Conservation (phyloP, 108 stramenopile species). For the Nitzschia sp. region DNA sequence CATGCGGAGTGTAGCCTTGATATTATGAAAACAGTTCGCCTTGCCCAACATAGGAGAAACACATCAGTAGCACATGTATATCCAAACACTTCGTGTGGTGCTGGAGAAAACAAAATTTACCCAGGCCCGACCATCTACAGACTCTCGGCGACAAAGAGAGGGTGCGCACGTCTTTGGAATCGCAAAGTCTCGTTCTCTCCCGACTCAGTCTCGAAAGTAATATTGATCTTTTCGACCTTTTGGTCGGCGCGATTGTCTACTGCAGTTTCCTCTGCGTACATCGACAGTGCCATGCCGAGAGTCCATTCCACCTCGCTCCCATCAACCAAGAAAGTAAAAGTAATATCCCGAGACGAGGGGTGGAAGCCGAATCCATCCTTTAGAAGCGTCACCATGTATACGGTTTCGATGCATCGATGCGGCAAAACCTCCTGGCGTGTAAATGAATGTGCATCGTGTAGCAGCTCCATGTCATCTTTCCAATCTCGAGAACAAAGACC, state of each 20-base stretch:
- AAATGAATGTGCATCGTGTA: slow-evolving; percentile 66
- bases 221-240: slow-evolving; percentile 5
- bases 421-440: slow-evolving; percentile 79
- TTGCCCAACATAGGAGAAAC: no score
- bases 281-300: slow-evolving; percentile 78
- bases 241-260: slow-evolving; percentile 7
- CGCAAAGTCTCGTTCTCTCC: slow-evolving; percentile 13
- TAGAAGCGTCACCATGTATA: slow-evolving; percentile 87
- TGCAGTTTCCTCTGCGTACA: slow-evolving; percentile 31
- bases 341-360: slow-evolving; percentile 76
- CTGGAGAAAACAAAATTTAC: neutral
- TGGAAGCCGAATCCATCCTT: slow-evolving; percentile 91
- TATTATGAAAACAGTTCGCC: no score
- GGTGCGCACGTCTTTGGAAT: slow-evolving; percentile 7
- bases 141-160: slow-evolving; percentile 5
- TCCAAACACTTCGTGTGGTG: no score
- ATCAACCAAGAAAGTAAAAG: slow-evolving; percentile 83
- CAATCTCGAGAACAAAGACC: slow-evolving; percentile 79
- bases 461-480: slow-evolving; percentile 73
- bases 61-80: no score
- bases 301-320: slow-evolving; percentile 91
- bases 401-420: slow-evolving; percentile 84
- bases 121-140: neutral
- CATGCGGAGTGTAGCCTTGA: neutral
- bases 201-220: neutral